Evolutionary conservation across 805 yeast species (phyloP), one percentile per base, ranked within the genome.

Genomic region (Henningerozyma blattae): DNA sequence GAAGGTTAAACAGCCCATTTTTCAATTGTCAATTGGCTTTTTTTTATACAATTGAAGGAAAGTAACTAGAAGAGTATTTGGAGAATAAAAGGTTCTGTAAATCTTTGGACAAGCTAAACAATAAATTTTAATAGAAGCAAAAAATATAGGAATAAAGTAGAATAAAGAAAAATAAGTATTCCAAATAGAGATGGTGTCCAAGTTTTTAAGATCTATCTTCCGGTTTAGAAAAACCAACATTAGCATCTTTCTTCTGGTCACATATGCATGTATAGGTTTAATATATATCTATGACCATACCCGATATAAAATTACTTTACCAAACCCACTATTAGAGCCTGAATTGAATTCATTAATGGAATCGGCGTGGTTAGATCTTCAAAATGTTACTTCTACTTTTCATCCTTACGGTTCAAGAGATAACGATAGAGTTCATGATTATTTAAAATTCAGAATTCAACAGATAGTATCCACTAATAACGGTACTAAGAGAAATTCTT

Each of bases 341-440:
- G 70, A 68, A 25, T 62, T 68, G 1, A 60, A 58, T 27, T 42
- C 48, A 5, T 46, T 52, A 18, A 37, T 56, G 13, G 52, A 53
- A 13, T 37, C 39, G 13, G 53, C 81, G 3, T 87, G 95, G 95
- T 40, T 56, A 2, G 82, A 78, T 46, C 62, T 87, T 32, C 93
- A 85, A 51, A 52, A 58, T 3, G 76, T 87, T 9, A 79, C 91
- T 0, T 47, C 58, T 22, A 51, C 65, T 18, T 75, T 74, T 34
- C 96, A 87, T 57, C 85, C 95, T 1, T 87, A 80, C 55, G 72
- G 75, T 17, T 77, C 94, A 0, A 72, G 63, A 37, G 82, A 77
- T 12, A 86, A 84, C 56, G 89, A 79, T 53, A 63, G 62, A 20
- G 85, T 86, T 12, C 89, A 80, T 53, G 77, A 75, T 42, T 81